These are phyloP conservation scores for Helotiales sp. DNA, from an alignment of 2,329 filamentous ascomycete species.

Conservation along the genomic window DNA sequence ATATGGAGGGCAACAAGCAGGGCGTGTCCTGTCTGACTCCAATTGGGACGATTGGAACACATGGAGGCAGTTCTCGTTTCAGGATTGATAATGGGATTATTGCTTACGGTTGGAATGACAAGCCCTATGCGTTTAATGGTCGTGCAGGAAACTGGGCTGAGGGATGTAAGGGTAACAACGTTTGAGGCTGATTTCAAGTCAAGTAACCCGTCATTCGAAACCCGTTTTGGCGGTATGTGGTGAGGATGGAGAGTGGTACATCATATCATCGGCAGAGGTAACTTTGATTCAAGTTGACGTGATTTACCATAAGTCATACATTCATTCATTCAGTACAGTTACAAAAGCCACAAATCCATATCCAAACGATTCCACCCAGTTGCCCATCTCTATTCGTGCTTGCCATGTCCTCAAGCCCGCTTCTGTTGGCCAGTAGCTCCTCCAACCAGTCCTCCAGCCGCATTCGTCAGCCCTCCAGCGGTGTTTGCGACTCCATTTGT, in stretches of 20 bases:
- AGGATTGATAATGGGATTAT: not conserved
- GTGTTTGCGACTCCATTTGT: slow-evolving; percentile 11
- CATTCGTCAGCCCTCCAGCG: slow-evolving; percentile 29
- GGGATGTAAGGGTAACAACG: not conserved
- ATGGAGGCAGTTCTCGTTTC: not conserved
- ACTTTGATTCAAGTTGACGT: not conserved
- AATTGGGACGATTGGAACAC: not conserved
- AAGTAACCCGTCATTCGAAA: too few relatives aligned
- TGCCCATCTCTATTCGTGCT: not conserved
- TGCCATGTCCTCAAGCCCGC: not conserved
- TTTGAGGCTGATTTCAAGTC: too few relatives aligned
- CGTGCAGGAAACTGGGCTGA: not conserved
- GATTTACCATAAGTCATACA: not conserved
- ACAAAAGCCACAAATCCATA: not conserved
- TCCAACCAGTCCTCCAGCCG: slow-evolving; percentile 4
- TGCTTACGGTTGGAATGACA: slow-evolving; percentile 6
- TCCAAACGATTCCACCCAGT: not conserved
- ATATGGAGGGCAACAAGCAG: slow-evolving; percentile 7
- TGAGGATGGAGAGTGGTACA: too few relatives aligned
- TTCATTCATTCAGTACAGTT: not conserved
- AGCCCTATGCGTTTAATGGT: not conserved
- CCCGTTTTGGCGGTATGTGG: too few relatives aligned
- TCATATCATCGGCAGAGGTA: not conserved
- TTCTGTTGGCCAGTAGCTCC: slow-evolving; percentile 10
- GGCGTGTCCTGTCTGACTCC: slow-evolving; percentile 4